Evolutionary conservation across 345 rosid genomes (phyloP), one percentile per base, ranked within the genome.

Genomic region (Arabidopsis suecica): DNA sequence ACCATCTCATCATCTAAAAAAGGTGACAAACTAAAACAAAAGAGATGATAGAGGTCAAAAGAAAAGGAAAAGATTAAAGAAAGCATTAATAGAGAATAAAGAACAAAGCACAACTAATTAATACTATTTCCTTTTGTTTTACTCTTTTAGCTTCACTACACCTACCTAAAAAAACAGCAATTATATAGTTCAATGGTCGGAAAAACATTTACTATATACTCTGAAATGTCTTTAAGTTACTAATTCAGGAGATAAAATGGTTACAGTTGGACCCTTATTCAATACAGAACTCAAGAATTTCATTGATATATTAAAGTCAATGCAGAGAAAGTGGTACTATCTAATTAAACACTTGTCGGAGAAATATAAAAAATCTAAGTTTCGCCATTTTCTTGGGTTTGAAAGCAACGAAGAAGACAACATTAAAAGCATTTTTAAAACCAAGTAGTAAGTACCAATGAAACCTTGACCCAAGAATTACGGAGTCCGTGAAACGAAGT

Each of bases 381-480:
- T 25, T 53, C 76, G 3, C 76, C 69, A 71, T 48, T 37, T 60
- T 36, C 75, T 63, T 53, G 64, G 45, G 67, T 59, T 41, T 41
- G 37, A 62, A 30, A 75, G 6, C 20, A 68, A 9, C 65, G 77
- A 74, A 68, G 61, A 68, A 41, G 22, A 61, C 69, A 60, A 61
- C 12, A 6, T 12, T 71, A 7, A 5, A 56, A 53, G 38, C 34
- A 47, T 45, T 50, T 76, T 12, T 54, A 58, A 42, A 40, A 64
- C n/a, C 47, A 77, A 54, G 18, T 55, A 55, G 61, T 55, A 55
- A 77, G 68, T 48, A 64, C 68, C 76, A 57, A 65, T 22, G 76
- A 30, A 71, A 72, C 56, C 76, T 78, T 64, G 81, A 78, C 81
- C 78, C 78, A 72, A 66, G 69, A 78, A 72, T 72, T 42, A 78